Evolutionary conservation across 2,329 filamentous ascomycete genomes (phyloP).

Genomic region (Orbilia brochopaga): DNA sequence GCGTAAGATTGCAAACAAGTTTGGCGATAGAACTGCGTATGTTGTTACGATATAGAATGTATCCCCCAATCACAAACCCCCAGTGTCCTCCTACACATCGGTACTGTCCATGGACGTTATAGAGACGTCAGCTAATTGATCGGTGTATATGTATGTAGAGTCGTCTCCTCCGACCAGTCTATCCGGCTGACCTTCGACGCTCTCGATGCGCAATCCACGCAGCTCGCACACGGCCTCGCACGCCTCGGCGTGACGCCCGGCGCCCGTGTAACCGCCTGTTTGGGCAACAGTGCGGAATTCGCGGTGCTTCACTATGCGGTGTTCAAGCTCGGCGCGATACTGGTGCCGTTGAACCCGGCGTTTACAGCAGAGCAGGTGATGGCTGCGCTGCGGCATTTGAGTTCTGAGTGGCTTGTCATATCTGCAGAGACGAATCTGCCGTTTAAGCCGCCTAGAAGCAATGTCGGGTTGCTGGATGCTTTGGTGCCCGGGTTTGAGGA

Average conservation of each 20-base stretch:
- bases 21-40: constrained; percentile 48
- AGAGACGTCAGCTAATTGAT: neutral
- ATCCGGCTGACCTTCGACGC: constrained; percentile 72
- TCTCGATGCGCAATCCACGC: constrained; percentile 78
- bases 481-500: constrained; percentile 60
- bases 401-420: constrained; percentile 75
- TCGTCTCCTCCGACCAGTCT: constrained; percentile 69
- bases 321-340: constrained; percentile 90
- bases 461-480: constrained; percentile 48
- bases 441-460: constrained; percentile 65
- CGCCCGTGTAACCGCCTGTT: constrained; percentile 80
- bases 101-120: too few species aligned
- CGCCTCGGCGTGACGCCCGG: constrained; percentile 78
- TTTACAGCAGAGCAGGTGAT: constrained; percentile 82
- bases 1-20: constrained; percentile 33
- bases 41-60: neutral
- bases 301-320: constrained; percentile 80
- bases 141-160: constrained; percentile 57
- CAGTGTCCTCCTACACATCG: too few species aligned
- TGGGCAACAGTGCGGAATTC: constrained; percentile 85
- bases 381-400: constrained; percentile 77
- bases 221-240: constrained; percentile 72
- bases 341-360: constrained; percentile 90
- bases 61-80: neutral
- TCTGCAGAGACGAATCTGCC: constrained; percentile 86